Evolutionary conservation across 441 rosid genomes (phyloP).

Genomic region (Erodium moschatum): DNA sequence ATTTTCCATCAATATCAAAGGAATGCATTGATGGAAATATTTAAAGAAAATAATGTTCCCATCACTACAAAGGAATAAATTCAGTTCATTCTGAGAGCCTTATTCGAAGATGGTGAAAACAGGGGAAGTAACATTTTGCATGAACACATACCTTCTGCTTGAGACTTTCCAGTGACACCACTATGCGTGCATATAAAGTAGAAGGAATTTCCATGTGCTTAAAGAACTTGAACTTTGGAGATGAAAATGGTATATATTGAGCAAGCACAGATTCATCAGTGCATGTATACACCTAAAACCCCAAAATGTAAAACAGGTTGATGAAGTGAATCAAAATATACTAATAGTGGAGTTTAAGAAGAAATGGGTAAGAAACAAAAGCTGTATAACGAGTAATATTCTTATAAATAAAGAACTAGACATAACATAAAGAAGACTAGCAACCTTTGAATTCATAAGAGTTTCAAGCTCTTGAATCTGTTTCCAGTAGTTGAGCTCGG

Average conservation of each 20-base stretch:
- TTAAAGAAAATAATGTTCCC: background rate
- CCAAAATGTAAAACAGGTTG: background rate
- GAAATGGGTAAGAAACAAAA: no score
- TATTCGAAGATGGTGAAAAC: background rate
- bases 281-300: constrained; percentile 68
- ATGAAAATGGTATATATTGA: constrained; percentile 50
- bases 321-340: background rate
- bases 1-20: constrained; percentile 17
- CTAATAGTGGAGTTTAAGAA: no score
- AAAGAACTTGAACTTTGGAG: constrained; percentile 49
- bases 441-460: constrained; percentile 77
- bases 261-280: constrained; percentile 51
- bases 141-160: constrained; percentile 37
- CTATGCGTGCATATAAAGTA: constrained; percentile 22
- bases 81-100: background rate
- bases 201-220: constrained; percentile 30
- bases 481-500: constrained; percentile 38
- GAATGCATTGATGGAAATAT: background rate
- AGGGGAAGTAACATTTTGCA: background rate
- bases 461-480: constrained; percentile 56
- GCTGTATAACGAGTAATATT: background rate
- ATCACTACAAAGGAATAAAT: background rate
- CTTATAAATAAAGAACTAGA: background rate
- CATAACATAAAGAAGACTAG: constrained; percentile 21
- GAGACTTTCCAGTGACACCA: constrained; percentile 28